A percentile compares a stretch with the other conserved stretches of the same genome.
Evolutionary conservation across 2,329 filamentous ascomycete species (phyloP).

Genomic region (Aspergillus awamori): DNA sequence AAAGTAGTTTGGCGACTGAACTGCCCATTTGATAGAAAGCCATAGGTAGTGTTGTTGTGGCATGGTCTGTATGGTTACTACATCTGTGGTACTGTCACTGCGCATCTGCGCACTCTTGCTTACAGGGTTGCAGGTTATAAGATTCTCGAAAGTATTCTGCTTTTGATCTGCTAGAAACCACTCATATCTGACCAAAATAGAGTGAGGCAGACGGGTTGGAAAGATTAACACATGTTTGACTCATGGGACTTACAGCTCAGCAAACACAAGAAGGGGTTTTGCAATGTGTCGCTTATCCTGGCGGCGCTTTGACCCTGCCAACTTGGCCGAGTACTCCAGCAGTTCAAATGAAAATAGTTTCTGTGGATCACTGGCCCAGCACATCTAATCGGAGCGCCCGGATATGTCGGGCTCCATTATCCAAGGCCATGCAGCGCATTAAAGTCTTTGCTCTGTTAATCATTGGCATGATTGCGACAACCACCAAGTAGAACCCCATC

Average conservation of each 20-base stretch:
- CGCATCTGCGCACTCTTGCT: not conserved
- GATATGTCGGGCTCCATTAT: no score
- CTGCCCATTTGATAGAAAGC: not conserved
- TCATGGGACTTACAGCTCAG: not conserved
- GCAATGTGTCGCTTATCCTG: not conserved
- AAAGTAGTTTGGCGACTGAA: not conserved
- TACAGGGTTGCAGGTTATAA: not conserved
- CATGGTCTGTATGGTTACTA: not conserved
- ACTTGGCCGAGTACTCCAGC: not conserved
- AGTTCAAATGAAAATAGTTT: no score
- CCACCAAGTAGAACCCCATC: no score
- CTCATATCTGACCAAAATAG: not conserved
- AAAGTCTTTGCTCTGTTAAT: no score
- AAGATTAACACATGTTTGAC: not conserved
- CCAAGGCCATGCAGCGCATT: no score
- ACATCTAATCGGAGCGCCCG: no score
- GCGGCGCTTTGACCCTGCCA: not conserved
- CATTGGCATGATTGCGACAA: no score
- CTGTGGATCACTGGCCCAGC: no score
- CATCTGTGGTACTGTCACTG: not conserved
- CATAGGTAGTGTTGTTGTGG: not conserved
- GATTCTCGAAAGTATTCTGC: not conserved
- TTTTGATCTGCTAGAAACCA: not conserved
- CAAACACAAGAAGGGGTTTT: not conserved
- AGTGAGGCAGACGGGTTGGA: not conserved